phyloP scores from a whole-genome alignment of 169 alveolate genomes.

The Eimeria praecox region DNA sequence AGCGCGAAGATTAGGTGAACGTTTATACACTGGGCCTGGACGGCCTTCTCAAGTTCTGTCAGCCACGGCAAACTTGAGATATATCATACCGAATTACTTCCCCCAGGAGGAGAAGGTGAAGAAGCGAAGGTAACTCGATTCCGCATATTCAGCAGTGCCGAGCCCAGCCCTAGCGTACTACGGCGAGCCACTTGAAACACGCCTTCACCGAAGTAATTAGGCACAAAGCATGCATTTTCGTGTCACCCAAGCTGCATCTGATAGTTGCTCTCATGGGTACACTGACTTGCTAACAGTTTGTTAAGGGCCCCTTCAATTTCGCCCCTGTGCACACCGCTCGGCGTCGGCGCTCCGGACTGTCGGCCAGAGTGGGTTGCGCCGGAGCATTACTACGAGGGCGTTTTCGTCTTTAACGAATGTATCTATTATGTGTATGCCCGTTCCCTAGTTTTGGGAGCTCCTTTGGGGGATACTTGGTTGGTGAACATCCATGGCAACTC shows the following conservation, averaged over 20 bases:
- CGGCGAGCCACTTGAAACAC: neutral
- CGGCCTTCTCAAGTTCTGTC: too few species aligned
- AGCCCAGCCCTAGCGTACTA: slow-evolving; percentile 30
- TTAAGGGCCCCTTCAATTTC: neutral
- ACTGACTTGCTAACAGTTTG: neutral
- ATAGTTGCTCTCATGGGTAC: neutral
- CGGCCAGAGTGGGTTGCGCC: neutral
- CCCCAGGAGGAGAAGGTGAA: neutral
- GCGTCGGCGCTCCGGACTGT: neutral
- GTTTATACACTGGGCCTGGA: neutral
- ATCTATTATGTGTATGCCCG: neutral
- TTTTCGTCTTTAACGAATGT: neutral
- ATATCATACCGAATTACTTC: neutral
- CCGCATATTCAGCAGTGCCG: neutral
- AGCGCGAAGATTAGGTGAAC: neutral
- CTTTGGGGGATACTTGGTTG: neutral
- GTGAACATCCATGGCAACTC: neutral
- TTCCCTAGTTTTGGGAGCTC: neutral
- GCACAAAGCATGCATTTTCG: neutral
- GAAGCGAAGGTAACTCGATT: neutral
- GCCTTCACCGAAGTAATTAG: neutral
- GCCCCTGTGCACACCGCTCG: neutral
- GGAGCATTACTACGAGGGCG: neutral
- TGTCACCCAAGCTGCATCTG: neutral
- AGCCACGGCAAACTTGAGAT: neutral